Conservation (phyloP, 345 rosid species). For the Conringia planisiliqua region DNA sequence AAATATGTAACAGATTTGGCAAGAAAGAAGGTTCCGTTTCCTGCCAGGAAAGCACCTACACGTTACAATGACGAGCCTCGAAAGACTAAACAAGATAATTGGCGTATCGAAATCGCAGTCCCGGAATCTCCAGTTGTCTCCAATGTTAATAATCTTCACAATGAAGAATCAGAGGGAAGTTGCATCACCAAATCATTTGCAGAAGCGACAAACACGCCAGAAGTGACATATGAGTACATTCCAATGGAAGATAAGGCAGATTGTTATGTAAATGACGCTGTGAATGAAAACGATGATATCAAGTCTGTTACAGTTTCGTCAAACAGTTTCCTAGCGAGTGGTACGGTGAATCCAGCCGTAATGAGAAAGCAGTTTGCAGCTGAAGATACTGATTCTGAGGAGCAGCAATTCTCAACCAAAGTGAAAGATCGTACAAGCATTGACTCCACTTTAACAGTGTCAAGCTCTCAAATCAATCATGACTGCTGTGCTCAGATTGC, state of each 20-base stretch:
- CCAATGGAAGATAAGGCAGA: slow-evolving; percentile 65
- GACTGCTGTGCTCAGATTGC: slow-evolving; percentile 60
- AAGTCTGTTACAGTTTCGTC: slow-evolving; percentile 53
- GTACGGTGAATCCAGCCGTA: slow-evolving; percentile 38
- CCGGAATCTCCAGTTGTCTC: slow-evolving; percentile 45
- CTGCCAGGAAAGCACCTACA: slow-evolving; percentile 45
- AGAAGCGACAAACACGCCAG: slow-evolving; percentile 43
- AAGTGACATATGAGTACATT: slow-evolving; percentile 49
- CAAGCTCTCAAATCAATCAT: slow-evolving; percentile 43
- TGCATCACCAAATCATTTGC: slow-evolving; percentile 59
- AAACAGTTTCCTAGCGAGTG: slow-evolving; percentile 38
- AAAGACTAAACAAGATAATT: slow-evolving; percentile 54
- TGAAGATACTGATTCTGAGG: slow-evolving; percentile 46
- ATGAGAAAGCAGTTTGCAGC: slow-evolving; percentile 44
- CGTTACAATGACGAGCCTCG: slow-evolving; percentile 39
- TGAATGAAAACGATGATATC: slow-evolving; percentile 44
- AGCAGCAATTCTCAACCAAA: slow-evolving; percentile 43
- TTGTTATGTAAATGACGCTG: slow-evolving; percentile 47
- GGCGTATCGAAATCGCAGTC: slow-evolving; percentile 78
- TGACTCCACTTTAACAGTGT: slow-evolving; percentile 69
- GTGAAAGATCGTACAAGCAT: slow-evolving; percentile 58
- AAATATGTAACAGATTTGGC: slow-evolving; percentile 44
- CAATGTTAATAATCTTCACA: slow-evolving; percentile 42
- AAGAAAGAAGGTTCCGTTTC: slow-evolving; percentile 53
- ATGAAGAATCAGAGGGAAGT: slow-evolving; percentile 86